Evolutionary conservation across 2,329 filamentous ascomycete genomes (phyloP).

Genomic region (Magnaporthiopsis incrustans): DNA sequence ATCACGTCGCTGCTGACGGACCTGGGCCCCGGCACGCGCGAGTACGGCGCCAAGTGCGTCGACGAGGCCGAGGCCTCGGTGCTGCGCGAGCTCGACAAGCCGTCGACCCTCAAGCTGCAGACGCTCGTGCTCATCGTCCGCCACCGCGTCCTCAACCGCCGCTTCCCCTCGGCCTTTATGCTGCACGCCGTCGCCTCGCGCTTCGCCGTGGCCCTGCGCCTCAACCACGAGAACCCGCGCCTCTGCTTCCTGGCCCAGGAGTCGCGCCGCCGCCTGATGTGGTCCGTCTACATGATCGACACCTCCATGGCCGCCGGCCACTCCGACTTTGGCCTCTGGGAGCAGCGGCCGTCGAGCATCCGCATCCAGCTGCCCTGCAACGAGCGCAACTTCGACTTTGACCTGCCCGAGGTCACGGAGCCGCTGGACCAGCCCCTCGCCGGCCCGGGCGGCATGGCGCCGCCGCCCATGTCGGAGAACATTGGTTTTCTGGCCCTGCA

Average conservation of each 20-base stretch:
- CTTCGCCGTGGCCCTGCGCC: conserved; percentile 38
- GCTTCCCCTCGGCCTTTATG: conserved; percentile 40
- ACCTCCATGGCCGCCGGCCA: conserved; percentile 38
- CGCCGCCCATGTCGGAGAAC: conserved; percentile 38
- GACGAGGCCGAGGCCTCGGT: conserved; percentile 46
- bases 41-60: conserved; percentile 46
- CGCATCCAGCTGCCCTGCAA: conserved; percentile 41
- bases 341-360: conserved; percentile 29
- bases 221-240: conserved; percentile 39
- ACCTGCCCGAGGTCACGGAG: conserved; percentile 47
- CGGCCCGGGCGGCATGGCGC: conserved; percentile 31
- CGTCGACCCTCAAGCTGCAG: conserved; percentile 48
- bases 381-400: conserved; percentile 47
- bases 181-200: conserved; percentile 36
- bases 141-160: conserved; percentile 35
- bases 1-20: conserved; percentile 49
- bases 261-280: conserved; percentile 37
- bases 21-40: conserved; percentile 38
- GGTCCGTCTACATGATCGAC: conserved; percentile 40
- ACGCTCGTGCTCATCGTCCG: conserved; percentile 37
- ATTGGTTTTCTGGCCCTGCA: conserved; percentile 49
- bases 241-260: conserved; percentile 36
- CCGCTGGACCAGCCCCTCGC: conserved; percentile 35
- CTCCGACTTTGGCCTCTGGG: conserved; percentile 37
- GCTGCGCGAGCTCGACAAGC: conserved; percentile 43